phyloP scores from a whole-genome alignment of 768 basidiomycete species.

The Favolaschia claudopus region DNA sequence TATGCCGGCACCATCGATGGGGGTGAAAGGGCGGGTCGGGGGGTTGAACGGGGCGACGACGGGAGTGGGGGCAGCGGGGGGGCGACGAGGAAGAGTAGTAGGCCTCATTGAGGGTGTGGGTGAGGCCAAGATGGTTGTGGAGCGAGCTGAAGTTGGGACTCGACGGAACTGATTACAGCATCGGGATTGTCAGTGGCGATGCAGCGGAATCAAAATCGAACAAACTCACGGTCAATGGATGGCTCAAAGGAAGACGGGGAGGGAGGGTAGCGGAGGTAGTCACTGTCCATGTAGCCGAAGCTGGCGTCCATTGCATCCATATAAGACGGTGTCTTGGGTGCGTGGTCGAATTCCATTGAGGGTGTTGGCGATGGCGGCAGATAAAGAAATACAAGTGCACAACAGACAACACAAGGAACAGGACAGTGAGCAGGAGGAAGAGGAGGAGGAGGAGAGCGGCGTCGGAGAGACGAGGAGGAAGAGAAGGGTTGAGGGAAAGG shows the following conservation, averaged over 20 bases:
- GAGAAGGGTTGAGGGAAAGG: constrained; percentile 26
- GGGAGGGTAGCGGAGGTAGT: constrained; percentile 78
- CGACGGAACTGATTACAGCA: constrained; percentile 51
- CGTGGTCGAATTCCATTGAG: constrained; percentile 58
- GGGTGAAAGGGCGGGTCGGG: constrained; percentile 69
- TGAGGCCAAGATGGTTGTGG: constrained; percentile 68
- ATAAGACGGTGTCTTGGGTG: constrained; percentile 54
- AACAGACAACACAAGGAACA: constrained; percentile 39
- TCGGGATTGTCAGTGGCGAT: constrained; percentile 19
- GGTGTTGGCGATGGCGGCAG: constrained; percentile 35
- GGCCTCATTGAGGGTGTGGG: constrained; percentile 59
- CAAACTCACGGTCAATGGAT: constrained; percentile 67
- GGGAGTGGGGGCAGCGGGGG: constrained; percentile 58
- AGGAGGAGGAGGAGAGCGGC: constrained; percentile 33
- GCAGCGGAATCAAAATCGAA: constrained; percentile 3
- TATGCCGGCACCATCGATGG: constrained; percentile 65
- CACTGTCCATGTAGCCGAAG: constrained; percentile 59
- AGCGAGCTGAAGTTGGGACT: constrained; percentile 63
- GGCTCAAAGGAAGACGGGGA: constrained; percentile 65
- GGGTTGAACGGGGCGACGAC: constrained; percentile 41
- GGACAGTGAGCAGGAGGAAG: constrained; percentile 29
- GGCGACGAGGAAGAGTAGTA: constrained; percentile 66
- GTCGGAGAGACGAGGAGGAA: constrained; percentile 33
- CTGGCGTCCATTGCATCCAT: constrained; percentile 53
- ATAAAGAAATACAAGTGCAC: constrained; percentile 44